Evolutionary conservation across 1,139 yeast genomes (phyloP).

Genomic region (Pichia sp.): DNA sequence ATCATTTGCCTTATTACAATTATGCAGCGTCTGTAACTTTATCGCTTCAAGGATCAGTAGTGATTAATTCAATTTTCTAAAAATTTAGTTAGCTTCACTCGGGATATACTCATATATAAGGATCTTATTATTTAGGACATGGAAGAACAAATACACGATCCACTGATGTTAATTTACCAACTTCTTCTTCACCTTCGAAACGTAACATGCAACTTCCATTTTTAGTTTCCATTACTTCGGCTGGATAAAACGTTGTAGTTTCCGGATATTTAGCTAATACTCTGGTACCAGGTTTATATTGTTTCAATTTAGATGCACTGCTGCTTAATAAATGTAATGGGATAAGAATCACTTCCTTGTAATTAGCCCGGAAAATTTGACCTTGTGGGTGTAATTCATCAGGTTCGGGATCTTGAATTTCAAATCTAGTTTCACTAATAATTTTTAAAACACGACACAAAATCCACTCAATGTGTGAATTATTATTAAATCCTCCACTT

Average conservation of each 20-base stretch:
- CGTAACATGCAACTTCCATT: slow-evolving; percentile 73
- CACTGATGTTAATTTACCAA: slow-evolving; percentile 90
- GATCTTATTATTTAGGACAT: slow-evolving; percentile 37
- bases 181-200: slow-evolving; percentile 98
- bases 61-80: not conserved
- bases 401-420: slow-evolving; percentile 95
- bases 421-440: slow-evolving; percentile 59
- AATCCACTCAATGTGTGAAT: slow-evolving; percentile 74
- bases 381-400: slow-evolving; percentile 91
- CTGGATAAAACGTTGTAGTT: slow-evolving; percentile 94
- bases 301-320: slow-evolving; percentile 34
- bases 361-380: slow-evolving; percentile 73
- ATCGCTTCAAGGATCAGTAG: too few relatives aligned
- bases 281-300: slow-evolving; percentile 68
- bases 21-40: too few relatives aligned
- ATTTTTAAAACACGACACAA: slow-evolving; percentile 86
- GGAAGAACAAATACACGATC: slow-evolving; percentile 79
- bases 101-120: not conserved
- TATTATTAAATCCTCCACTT: slow-evolving; percentile 40
- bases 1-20: too few relatives aligned
- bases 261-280: slow-evolving; percentile 96
- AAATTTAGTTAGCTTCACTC: not conserved
- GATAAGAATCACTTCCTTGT: slow-evolving; percentile 72
- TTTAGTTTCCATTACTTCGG: slow-evolving; percentile 77
- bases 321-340: slow-evolving; percentile 40